Evolutionary conservation across 768 basidiomycete genomes (phyloP), one percentile per base, ranked within the genome.

Genomic region (Amylocystis lapponica): DNA sequence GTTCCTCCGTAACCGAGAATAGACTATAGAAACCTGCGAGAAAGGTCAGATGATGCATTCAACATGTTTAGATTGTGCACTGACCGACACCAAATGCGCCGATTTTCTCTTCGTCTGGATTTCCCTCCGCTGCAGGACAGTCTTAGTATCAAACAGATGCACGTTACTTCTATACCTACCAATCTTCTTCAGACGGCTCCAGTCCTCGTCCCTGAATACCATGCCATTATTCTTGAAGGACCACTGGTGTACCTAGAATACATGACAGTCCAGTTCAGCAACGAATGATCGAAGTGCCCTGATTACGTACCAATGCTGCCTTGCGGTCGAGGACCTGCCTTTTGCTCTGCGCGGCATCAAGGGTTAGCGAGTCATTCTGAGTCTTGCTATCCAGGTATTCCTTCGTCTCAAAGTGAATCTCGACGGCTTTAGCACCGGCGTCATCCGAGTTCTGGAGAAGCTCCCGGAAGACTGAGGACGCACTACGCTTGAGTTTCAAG

Each of bases 361-460:
- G 33, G 9, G 42, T 10, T 36, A 27, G 33, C 13, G 25, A 16
- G 21, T 38, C 16, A 44, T 48, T 20, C 27, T 26, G 38, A 49
- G 58, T 58, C 51, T 58, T 64, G 30, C 51, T 56, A 23, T 69
- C 65, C 32, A 76, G 36, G 53, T 64, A 76, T 16, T 51, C 56
- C 54, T 77, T 67, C 3, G 87, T 89, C 56, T 88, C 78, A 48
- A 93, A 92, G 38, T 70, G 77, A 33, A 94, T 86, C 62, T 94
- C 84, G 3, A 83, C 89, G 12, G 72, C 66, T 40, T 71, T 78
- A 2, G 88, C 79, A 34, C 76, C 82, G 3, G 87, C 92, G 64
- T 96, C 94, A 59, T 96, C 93, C 22, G 93, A 93, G 59, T 99
- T 97, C 69, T 98, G 95, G 0, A 97, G 67, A 5, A 99, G 75